These are phyloP conservation scores for Neonectria ditissima DNA, from an alignment of 2,329 filamentous ascomycete genomes.

Conservation along the genomic window DNA sequence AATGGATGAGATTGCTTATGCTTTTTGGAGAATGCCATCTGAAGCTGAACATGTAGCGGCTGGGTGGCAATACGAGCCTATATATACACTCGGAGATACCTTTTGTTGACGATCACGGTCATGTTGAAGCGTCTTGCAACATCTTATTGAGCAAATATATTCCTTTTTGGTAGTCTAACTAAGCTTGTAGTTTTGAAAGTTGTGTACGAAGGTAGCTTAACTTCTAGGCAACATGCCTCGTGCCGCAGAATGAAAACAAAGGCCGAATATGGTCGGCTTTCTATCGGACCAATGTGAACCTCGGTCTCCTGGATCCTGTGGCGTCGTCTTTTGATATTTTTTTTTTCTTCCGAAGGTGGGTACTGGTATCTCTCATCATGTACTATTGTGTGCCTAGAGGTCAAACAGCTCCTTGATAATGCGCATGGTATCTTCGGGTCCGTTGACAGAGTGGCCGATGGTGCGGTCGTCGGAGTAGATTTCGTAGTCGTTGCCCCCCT, in stretches of 20 bases:
- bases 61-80: slow-evolving; percentile 36
- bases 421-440: slow-evolving; percentile 84
- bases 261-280: background rate
- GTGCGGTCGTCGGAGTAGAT: slow-evolving; percentile 87
- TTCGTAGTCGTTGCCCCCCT: slow-evolving; percentile 95
- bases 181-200: background rate
- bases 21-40: slow-evolving; percentile 8
- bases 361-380: slow-evolving; percentile 9
- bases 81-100: slow-evolving; percentile 41
- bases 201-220: background rate
- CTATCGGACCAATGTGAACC: slow-evolving; percentile 16
- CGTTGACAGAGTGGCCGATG: slow-evolving; percentile 84
- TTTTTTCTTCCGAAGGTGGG: background rate
- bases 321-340: too few relatives aligned
- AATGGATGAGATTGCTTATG: background rate
- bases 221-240: background rate
- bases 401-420: slow-evolving; percentile 85
- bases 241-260: background rate
- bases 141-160: slow-evolving; percentile 1
- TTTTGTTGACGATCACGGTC: slow-evolving; percentile 31
- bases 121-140: slow-evolving; percentile 2
- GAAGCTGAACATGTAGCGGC: slow-evolving; percentile 34
- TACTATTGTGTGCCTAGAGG: slow-evolving; percentile 56
- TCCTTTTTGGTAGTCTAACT: background rate
- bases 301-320: slow-evolving; percentile 33